Percentiles rank a stretch among this genome's conserved stretches.
Conservation (phyloP, 352 stramenopile species). For the Elongisporangium anandrum region DNA sequence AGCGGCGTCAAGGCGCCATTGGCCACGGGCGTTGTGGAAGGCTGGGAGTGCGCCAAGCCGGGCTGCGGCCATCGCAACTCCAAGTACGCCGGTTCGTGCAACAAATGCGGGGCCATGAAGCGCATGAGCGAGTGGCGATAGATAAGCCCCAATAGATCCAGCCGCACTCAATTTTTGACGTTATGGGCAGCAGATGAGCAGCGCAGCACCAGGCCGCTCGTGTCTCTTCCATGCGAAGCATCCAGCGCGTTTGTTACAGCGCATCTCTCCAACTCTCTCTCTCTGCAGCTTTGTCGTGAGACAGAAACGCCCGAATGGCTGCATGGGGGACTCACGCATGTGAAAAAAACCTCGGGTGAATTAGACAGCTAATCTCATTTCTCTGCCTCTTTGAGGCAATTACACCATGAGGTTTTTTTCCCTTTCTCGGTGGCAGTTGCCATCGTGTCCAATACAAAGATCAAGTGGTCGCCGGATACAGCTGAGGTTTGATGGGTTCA, state of each 20-base stretch:
- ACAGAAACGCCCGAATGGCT: neutral
- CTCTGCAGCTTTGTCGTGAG: neutral
- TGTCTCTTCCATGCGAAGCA: neutral
- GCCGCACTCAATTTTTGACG: neutral
- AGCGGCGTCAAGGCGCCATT: slow-evolving; percentile 26
- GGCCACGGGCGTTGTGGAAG: slow-evolving; percentile 29
- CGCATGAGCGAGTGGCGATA: slow-evolving; percentile 73
- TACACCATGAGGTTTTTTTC: neutral
- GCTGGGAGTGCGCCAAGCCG: slow-evolving; percentile 69
- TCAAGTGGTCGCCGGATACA: neutral
- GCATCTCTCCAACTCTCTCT: neutral
- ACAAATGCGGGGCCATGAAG: slow-evolving; percentile 77
- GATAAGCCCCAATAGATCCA: neutral
- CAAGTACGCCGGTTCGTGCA: slow-evolving; percentile 55
- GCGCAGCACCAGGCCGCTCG: neutral
- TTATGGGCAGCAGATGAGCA: neutral
- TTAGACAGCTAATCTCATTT: neutral
- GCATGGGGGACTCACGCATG: neutral
- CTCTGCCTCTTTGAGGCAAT: neutral
- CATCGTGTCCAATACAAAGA: neutral
- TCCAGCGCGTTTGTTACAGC: neutral
- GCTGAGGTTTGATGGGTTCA: neutral
- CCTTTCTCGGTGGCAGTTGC: neutral
- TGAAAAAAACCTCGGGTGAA: neutral
- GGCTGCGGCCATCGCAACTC: slow-evolving; percentile 66